Evolutionary conservation across 805 yeast species (phyloP), one percentile per base, ranked within the genome.

Genomic region (Hagleromyces aurorensis): DNA sequence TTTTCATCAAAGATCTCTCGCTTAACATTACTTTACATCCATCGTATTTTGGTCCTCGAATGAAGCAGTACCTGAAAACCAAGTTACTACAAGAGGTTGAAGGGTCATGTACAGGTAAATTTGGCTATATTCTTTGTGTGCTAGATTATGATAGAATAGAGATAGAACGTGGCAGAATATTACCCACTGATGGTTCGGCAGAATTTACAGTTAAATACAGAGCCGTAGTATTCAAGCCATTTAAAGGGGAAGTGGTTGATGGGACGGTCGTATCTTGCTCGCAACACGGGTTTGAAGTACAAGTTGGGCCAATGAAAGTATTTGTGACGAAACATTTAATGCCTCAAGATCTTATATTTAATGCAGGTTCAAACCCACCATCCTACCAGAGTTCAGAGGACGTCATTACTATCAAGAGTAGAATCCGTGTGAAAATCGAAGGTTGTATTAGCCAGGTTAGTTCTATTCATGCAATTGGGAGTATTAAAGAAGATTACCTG

Each of bases 101-200:
- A 62, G 98, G 98, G 15, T 86, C 97, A 1, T 91, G 97, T 62
- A 87, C 97, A 1, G 98, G 98, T 48, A 95, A 91, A 59, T 91
- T 91, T 64, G 98, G 98, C 9, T 91, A 91, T 57, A 91, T 91
- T 43, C 78, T 91, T 34, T 89, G 96, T 61, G 98, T 91, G 24
- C 67, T 91, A 53, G 97, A 91, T 53, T 84, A 93, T 43, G 85
- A 84, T 80, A 73, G 78, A 43, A 85, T 91, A 34, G 96, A 91
- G 52, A 93, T 91, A 19, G 98, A 96, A 27, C 79, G 85, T 46
- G 98, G 98, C 12, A 68, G 82, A 45, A 83, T 91, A 40, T 70
- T 91, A 24, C 94, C 97, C 3, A 78, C 87, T 14, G 76, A 78
- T 34, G 98, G 98, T 2, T 78, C 86, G 48, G 97, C 98, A 0